Percentiles rank a stretch among this genome's conserved stretches.
phyloP scores from a whole-genome alignment of 768 basidiomycete species.

The Solioccasus polychromus region DNA sequence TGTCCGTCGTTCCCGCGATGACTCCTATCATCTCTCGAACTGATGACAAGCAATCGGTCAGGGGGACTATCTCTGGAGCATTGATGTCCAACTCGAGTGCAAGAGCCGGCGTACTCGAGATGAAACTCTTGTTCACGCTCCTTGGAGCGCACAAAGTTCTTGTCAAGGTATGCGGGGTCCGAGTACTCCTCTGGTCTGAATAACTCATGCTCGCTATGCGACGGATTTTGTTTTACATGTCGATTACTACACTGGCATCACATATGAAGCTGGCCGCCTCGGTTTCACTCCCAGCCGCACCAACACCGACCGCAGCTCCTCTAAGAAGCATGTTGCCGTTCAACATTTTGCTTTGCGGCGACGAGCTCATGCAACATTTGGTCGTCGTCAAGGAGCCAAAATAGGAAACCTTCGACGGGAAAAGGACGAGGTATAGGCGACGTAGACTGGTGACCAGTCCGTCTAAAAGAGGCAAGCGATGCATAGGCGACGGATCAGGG shows the following conservation, averaged over 20 bases:
- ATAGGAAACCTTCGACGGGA: conserved; percentile 72
- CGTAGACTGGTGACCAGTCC: no score
- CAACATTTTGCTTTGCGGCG: conserved; percentile 82
- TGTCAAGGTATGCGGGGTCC: conserved; percentile 54
- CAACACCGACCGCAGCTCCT: conserved; percentile 54
- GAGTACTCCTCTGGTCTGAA: background rate
- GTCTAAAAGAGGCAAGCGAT: no score
- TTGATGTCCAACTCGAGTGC: conserved; percentile 73
- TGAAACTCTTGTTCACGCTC: conserved; percentile 79
- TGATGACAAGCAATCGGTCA: conserved; percentile 27
- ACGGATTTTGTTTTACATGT: conserved; percentile 94
- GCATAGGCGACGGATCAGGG: conserved; percentile 66
- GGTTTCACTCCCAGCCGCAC: conserved; percentile 56
- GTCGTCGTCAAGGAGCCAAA: conserved; percentile 91
- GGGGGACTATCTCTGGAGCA: conserved; percentile 68
- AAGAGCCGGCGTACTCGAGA: conserved; percentile 81
- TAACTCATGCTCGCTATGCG: background rate
- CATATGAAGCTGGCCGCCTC: conserved; percentile 97
- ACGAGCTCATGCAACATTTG: conserved; percentile 79
- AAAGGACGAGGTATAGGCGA: conserved; percentile 63
- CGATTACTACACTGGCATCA: conserved; percentile 98
- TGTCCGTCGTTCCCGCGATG: conserved; percentile 45
- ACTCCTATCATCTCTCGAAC: background rate
- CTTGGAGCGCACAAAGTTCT: conserved; percentile 77
- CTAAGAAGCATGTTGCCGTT: conserved; percentile 93